phyloP scores from a whole-genome alignment of 2,329 filamentous ascomycete species.

The Hypomyces rosellus region DNA sequence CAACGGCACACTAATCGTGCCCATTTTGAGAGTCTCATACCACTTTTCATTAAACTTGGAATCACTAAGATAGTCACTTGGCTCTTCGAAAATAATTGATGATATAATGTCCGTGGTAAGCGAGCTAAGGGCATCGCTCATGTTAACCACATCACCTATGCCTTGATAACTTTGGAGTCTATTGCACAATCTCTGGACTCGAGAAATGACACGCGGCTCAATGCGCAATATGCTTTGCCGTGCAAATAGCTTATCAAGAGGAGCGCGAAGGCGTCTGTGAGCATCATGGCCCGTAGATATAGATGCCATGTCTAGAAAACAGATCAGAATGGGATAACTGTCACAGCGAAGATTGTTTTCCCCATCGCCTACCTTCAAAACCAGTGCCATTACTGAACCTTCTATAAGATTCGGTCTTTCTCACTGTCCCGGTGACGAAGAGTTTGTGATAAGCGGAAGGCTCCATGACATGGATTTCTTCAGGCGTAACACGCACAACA shows the following conservation, averaged over 20 bases:
- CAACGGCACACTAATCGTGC: background rate
- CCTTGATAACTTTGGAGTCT: background rate
- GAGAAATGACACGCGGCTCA: background rate
- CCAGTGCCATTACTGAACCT: background rate
- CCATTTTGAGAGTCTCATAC: background rate
- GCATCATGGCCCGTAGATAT: background rate
- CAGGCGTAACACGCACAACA: background rate
- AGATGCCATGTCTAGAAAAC: background rate
- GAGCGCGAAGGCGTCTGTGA: background rate
- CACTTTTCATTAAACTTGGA: background rate
- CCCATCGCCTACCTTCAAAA: background rate
- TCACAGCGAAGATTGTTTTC: background rate
- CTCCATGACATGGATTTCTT: background rate
- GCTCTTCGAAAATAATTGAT: background rate
- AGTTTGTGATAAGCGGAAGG: background rate
- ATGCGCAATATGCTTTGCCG: background rate
- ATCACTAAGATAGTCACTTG: background rate
- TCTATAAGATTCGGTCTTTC: background rate
- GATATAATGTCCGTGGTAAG: constrained; percentile 1
- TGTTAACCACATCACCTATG: background rate
- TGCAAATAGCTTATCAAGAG: background rate
- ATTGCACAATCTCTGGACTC: background rate
- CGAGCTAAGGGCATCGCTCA: background rate
- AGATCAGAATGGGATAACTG: background rate
- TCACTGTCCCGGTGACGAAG: background rate